Conservation (phyloP, 805 yeast species). For the Limtongia smithiae region DNA sequence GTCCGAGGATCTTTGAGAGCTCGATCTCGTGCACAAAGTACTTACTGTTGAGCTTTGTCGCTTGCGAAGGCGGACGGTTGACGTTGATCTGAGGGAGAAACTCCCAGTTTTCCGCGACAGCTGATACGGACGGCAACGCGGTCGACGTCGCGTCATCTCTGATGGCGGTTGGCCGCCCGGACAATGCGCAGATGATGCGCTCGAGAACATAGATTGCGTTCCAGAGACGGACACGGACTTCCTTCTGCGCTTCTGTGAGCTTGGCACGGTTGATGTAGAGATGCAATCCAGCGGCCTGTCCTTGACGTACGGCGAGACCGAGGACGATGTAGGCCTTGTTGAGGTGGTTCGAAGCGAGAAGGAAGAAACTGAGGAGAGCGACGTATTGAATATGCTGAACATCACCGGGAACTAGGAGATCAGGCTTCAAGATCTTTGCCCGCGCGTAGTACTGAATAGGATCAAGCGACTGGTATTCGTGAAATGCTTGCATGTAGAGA, state of each 20-base stretch:
- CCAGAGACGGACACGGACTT: conserved; percentile 19
- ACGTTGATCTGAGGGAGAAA: conserved; percentile 8
- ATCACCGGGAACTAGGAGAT: conserved; percentile 17
- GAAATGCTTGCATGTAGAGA: conserved; percentile 1
- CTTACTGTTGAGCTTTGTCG: conserved; percentile 1
- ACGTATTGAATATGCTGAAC: conserved; percentile 20
- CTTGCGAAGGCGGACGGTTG: background rate
- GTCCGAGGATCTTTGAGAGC: conserved; percentile 11
- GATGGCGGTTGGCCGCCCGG: conserved; percentile 23
- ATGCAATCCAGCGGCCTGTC: conserved; percentile 22
- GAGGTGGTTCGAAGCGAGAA: conserved; percentile 14
- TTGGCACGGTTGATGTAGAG: conserved; percentile 7
- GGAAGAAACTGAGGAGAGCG: conserved; percentile 15
- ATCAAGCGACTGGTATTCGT: conserved; percentile 10
- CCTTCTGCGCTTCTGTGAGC: conserved; percentile 17
- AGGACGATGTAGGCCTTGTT: conserved; percentile 18
- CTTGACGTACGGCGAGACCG: conserved; percentile 20
- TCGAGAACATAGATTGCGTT: conserved; percentile 21
- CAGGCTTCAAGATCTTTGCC: conserved; percentile 17
- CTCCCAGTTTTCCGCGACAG: conserved; percentile 20
- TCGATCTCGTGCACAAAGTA: conserved; percentile 13
- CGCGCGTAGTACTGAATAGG: conserved; percentile 21
- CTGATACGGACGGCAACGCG: conserved; percentile 13
- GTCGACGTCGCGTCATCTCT: conserved; percentile 10
- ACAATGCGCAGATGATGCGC: conserved; percentile 13